Evolutionary conservation across 2,329 filamentous ascomycete species (phyloP).

Genomic region (Pseudocercospora musae): DNA sequence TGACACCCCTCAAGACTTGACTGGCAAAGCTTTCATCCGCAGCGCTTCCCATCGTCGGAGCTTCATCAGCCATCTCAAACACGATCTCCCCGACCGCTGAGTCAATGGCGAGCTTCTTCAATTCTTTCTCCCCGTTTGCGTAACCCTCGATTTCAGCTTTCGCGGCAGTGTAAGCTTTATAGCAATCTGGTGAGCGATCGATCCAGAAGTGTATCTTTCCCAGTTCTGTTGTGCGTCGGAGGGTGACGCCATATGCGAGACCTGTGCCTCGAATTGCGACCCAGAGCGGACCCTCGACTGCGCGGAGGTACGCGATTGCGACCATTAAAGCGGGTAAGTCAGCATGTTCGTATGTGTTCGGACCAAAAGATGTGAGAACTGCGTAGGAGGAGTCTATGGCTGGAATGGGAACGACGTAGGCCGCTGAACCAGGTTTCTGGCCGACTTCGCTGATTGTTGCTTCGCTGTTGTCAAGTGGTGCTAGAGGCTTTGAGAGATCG

Average conservation of each 20-base stretch:
- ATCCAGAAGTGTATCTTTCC: constrained; percentile 81
- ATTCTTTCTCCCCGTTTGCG: constrained; percentile 64
- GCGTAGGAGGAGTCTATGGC: constrained; percentile 90
- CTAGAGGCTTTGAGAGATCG: constrained; percentile 54
- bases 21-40: constrained; percentile 80
- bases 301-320: constrained; percentile 84
- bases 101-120: constrained; percentile 81
- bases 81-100: constrained; percentile 89
- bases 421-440: constrained; percentile 67
- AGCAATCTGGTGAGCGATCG: constrained; percentile 85
- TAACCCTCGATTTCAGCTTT: constrained; percentile 72
- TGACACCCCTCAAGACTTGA: constrained; percentile 72
- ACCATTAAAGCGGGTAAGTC: constrained; percentile 81
- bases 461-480: constrained; percentile 67
- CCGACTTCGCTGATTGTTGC: constrained; percentile 74
- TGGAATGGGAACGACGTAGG: constrained; percentile 83
- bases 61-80: constrained; percentile 79
- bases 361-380: constrained; percentile 69
- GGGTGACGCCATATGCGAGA: constrained; percentile 83
- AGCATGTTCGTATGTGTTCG: constrained; percentile 72
- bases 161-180: constrained; percentile 77
- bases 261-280: constrained; percentile 88
- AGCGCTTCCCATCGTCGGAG: constrained; percentile 77
- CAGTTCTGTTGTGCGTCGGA: constrained; percentile 71
- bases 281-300: constrained; percentile 93